Evolutionary conservation across 2,329 filamentous ascomycete species (phyloP), one percentile per base, ranked within the genome.

Genomic region (Penicillium fuscoglaucum): DNA sequence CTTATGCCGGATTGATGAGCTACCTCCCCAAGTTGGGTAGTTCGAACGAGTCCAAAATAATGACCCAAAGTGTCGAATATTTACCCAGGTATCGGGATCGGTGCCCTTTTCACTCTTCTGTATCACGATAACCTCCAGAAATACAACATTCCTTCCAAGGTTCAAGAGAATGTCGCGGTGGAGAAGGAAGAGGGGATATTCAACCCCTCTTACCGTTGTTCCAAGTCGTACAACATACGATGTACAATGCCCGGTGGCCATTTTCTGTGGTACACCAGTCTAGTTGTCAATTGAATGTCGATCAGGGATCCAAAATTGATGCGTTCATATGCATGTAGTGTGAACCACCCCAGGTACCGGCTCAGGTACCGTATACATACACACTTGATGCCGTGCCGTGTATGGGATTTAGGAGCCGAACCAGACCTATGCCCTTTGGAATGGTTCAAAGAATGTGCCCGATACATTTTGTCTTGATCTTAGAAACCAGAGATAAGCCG

Each of bases 161-260:
- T 19, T 24, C 17, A 50, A 31, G 28, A 35, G 55, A 57, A 57
- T 57, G 50, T 58, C 41, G 35, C n/a, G 15, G 46, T 37, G 46
- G 53, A 37, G 52, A 33, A 33, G 46, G 45, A 37, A 26, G 53
- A 43, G 37, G 48, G 33, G 35, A 21, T n/a, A 28, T 49, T 17
- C 24, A n/a, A 19, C 41, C 55, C 55, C 49, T 53, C 49, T 28
- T 35, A 24, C n/a, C 50, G n/a, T 55, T 49, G 33, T 48, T 41
- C 35, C 17, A 52, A n/a, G 48, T 52, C 5, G 47, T 37, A 47
- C 41, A 28, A 17, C 12, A 33, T 31, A 29, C 9, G 13, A 24
- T 13, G 29, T 29, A 55, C 37, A 46, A 52, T 43, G 49, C n/a
- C 49, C 28, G 12, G 31, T 39, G 37, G 51, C 41, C 17, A 53